A percentile compares a stretch with the other conserved stretches of the same genome.
phyloP scores from a whole-genome alignment of 225 moss, liverwort and hornwort species.

The Asterella californica region DNA sequence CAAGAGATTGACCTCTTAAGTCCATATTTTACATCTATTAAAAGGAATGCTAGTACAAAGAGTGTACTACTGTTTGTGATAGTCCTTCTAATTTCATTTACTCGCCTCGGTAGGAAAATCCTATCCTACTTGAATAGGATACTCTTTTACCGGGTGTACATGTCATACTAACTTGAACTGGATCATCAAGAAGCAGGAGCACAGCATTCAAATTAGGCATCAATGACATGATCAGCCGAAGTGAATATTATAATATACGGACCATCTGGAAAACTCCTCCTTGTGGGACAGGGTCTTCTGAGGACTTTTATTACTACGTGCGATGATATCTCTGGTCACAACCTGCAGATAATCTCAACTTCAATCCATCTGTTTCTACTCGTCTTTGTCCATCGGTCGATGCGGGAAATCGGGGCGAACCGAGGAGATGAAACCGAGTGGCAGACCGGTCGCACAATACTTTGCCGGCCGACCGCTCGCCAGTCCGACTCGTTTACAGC shows the following conservation, averaged over 20 bases:
- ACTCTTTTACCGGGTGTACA: neutral
- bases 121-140: neutral
- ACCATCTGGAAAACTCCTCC: neutral
- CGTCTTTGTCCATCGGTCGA: neutral
- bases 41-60: neutral
- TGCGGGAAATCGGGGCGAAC: neutral
- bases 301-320: constrained; percentile 12
- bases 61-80: neutral
- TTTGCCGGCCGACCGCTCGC: constrained; percentile 13
- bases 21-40: neutral
- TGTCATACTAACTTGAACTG: neutral
- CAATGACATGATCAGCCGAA: constrained; percentile 6
- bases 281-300: neutral
- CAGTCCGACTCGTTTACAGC: neutral
- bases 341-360: neutral
- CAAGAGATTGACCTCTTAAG: neutral
- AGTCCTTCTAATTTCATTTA: neutral
- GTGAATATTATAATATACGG: neutral
- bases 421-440: neutral
- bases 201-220: constrained; percentile 4
- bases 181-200: constrained; percentile 5
- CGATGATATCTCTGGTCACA: neutral
- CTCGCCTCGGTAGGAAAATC: neutral
- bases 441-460: constrained; percentile 5
- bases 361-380: neutral